Conservation (phyloP, 208 protist species). For the Trypanosoma cruzi region DNA sequence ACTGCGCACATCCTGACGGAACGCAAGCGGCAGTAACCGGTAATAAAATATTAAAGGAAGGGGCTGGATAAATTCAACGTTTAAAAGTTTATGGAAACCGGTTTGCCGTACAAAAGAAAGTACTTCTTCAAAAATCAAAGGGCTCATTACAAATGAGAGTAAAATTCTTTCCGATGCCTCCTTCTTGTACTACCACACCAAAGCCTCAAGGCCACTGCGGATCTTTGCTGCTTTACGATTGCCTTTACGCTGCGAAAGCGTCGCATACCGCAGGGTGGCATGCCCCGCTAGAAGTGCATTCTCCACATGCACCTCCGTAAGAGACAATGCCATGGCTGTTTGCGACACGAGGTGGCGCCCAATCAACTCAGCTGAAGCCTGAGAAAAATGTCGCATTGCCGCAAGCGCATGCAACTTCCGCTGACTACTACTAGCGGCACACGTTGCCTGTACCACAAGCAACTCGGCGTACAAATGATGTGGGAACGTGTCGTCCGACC, state of each 20-base stretch:
- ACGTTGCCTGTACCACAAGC: constrained; percentile 38
- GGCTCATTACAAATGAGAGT: background rate
- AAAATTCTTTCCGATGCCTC: background rate
- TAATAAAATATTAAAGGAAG: background rate
- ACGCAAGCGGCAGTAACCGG: background rate
- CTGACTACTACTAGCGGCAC: background rate
- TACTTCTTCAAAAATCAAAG: background rate
- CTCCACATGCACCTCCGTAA: constrained; percentile 65
- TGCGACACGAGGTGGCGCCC: constrained; percentile 31
- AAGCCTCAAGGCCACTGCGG: constrained; percentile 7
- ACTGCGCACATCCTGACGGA: no score
- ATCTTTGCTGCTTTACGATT: background rate
- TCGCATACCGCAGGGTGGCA: constrained; percentile 42
- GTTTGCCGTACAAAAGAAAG: background rate
- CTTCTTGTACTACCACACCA: constrained; percentile 1
- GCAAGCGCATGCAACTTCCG: constrained; percentile 42
- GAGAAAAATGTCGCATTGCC: constrained; percentile 51
- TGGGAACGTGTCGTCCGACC: constrained; percentile 25
- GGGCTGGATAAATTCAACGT: background rate
- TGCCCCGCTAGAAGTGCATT: constrained; percentile 46
- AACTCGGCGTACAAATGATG: constrained; percentile 46
- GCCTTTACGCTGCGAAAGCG: constrained; percentile 17
- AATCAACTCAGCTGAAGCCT: constrained; percentile 34
- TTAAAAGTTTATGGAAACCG: background rate
- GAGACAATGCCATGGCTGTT: constrained; percentile 33